Conservation (phyloP, 257 asterid genomes). For the Primulina tabacum region DNA sequence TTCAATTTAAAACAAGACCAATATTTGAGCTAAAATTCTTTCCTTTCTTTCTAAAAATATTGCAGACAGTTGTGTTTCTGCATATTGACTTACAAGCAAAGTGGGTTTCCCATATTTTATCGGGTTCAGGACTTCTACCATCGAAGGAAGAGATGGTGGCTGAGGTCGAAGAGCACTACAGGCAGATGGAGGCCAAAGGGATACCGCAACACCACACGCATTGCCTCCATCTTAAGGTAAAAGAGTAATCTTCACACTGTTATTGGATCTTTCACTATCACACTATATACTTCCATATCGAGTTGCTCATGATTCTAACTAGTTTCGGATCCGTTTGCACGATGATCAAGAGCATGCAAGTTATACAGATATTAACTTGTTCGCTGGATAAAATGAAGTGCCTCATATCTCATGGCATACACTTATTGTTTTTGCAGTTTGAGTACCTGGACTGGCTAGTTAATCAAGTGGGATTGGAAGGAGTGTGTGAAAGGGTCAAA, state of each 20-base stretch:
- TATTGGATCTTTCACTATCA: neutral
- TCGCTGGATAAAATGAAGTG: neutral
- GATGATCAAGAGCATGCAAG: neutral
- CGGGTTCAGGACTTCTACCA: constrained; percentile 46
- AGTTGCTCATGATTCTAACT: neutral
- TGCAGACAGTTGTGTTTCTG: constrained; percentile 27
- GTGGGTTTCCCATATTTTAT: constrained; percentile 56
- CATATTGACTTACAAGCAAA: constrained; percentile 54
- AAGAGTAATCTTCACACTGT: neutral
- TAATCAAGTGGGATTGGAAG: constrained; percentile 38
- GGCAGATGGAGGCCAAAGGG: constrained; percentile 36
- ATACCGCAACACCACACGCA: constrained; percentile 45
- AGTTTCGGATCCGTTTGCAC: no score
- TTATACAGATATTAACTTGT: neutral
- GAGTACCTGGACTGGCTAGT: constrained; percentile 62
- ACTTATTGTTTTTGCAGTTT: constrained; percentile 26
- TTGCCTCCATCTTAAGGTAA: constrained; percentile 24
- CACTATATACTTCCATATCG: neutral
- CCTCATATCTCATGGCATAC: neutral
- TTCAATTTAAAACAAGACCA: neutral
- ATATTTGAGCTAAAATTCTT: no score
- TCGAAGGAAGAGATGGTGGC: constrained; percentile 46
- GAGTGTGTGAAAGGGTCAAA: constrained; percentile 26
- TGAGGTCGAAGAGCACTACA: constrained; percentile 41
- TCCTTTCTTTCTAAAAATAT: neutral